Evolutionary conservation across 2,329 filamentous ascomycete species (phyloP), one percentile per base, ranked within the genome.

Genomic region (Colletotrichum horii): DNA sequence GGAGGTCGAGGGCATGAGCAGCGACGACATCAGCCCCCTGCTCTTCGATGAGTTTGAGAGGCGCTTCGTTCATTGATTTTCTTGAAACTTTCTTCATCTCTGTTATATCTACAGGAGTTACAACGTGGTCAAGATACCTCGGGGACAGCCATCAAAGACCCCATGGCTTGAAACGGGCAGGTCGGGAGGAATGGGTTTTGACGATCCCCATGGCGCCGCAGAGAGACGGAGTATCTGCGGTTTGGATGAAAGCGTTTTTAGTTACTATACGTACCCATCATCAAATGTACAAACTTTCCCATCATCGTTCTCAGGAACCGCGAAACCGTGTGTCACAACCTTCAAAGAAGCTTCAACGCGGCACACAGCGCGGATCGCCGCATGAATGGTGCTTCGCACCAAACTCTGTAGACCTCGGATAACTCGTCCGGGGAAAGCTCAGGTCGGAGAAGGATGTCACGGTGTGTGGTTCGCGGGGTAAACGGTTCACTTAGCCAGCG

Each of bases 21-120:
- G 96, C 82, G 95, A 99, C 82, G 97, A 98, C 86, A 99, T 99
- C 80, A 96, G 91, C 70, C 97, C 97, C n/a, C 93, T 96, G 87
- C 88, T 99, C 32, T 94, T 95, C 81, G 86, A 88, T 11, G 96
- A 98, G 85, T 95, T 99, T 83, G 93, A 95, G 85, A 91, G 88
- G 81, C 90, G 94, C 72, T 98, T 98, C 73, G 80, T 82, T 56
- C 68, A 78, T 36, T 84, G 74, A 76, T 71, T 56, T 26, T 30
- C 22, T 32, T 36, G 61, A 26, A 64, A 43, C 24, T 55, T 52
- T 34, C 7, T 52, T 61, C 34, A 26, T 36, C 19, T 62, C 55
- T 76, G 30, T 71, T 66, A 64, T 66, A 55, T 74, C 34, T 74
- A 76, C 26, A 56, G 74, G 71, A 75, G 71, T 76, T 76, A 74